Percentiles rank a stretch among this genome's conserved stretches.
These are phyloP conservation scores for bread wheat (Triticum aestivum) DNA, from an alignment of 176 grass and related monocot species.

Conservation along the genomic window DNA sequence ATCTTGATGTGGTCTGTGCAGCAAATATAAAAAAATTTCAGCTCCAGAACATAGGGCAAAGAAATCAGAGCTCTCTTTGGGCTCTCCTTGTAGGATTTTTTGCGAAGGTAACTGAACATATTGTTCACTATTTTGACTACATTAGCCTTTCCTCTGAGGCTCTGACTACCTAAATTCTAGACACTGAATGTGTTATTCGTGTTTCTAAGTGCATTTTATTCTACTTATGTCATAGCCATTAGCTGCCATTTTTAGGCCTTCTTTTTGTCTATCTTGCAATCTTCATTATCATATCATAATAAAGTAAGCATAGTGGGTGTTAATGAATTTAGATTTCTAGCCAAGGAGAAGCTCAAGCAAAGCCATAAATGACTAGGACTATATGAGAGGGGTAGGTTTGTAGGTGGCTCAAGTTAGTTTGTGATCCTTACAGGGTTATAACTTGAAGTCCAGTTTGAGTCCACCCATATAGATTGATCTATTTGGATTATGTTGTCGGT, in stretches of 20 bases:
- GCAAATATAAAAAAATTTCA: conserved; percentile 59
- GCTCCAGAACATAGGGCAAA: conserved; percentile 24
- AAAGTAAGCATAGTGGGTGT: background rate
- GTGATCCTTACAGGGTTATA: background rate
- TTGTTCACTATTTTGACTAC: background rate
- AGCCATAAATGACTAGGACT: too few relatives aligned
- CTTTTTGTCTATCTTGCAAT: background rate
- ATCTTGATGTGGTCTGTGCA: conserved; percentile 50
- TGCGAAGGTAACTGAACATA: conserved; percentile 46
- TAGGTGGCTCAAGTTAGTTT: background rate
- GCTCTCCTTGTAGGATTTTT: conserved; percentile 66
- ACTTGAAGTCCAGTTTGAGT: background rate
- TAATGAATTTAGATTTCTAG: background rate
- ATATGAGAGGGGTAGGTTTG: too few relatives aligned
- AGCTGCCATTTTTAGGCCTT: background rate
- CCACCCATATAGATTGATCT: too few relatives aligned
- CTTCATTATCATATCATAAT: background rate
- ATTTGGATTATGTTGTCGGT: background rate
- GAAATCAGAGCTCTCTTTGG: conserved; percentile 63
- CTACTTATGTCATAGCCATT: background rate
- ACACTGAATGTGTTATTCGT: background rate
- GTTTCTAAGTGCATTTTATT: background rate
- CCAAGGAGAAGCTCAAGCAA: background rate
- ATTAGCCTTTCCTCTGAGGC: background rate
- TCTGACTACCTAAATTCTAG: background rate